phyloP scores from a whole-genome alignment of 2,329 filamentous ascomycete species.

The Clonostachys rhizophaga region DNA sequence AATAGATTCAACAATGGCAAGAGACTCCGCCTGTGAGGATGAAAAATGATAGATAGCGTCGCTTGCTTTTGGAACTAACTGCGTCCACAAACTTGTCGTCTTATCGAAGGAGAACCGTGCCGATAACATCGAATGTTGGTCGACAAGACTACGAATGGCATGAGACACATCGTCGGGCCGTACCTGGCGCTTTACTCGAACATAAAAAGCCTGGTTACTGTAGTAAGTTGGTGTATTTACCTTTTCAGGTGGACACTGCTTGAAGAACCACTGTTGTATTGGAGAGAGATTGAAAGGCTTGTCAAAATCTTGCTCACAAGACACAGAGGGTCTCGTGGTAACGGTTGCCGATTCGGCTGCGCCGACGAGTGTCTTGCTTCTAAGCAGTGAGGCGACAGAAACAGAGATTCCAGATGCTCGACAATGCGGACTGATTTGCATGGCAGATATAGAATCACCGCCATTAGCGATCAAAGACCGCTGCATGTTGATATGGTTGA shows the following conservation, averaged over 20 bases:
- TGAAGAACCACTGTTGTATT: constrained; percentile 3
- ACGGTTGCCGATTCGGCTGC: constrained; percentile 7
- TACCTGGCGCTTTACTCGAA: neutral
- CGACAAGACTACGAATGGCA: constrained; percentile 10
- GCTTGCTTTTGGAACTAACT: constrained; percentile 2
- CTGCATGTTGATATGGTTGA: too few relatives aligned
- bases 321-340: constrained; percentile 10
- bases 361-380: constrained; percentile 16
- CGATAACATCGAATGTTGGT: constrained; percentile 4
- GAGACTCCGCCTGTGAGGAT: constrained; percentile 1
- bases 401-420: constrained; percentile 18
- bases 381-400: constrained; percentile 22
- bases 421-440: constrained; percentile 32
- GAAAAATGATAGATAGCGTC: neutral
- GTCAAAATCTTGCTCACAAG: constrained; percentile 30
- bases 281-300: constrained; percentile 20
- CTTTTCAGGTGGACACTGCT: neutral
- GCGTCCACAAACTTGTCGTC: constrained; percentile 3
- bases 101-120: constrained; percentile 1
- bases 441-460: constrained; percentile 38
- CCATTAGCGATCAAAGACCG: constrained; percentile 29
- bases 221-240: neutral
- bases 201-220: constrained; percentile 1
- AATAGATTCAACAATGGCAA: constrained; percentile 5
- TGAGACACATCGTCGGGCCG: neutral